A percentile compares a stretch with the other conserved stretches of the same genome.
These are phyloP conservation scores for Daldinia loculata DNA, from an alignment of 495 filamentous ascomycete species.

Conservation along the genomic window DNA sequence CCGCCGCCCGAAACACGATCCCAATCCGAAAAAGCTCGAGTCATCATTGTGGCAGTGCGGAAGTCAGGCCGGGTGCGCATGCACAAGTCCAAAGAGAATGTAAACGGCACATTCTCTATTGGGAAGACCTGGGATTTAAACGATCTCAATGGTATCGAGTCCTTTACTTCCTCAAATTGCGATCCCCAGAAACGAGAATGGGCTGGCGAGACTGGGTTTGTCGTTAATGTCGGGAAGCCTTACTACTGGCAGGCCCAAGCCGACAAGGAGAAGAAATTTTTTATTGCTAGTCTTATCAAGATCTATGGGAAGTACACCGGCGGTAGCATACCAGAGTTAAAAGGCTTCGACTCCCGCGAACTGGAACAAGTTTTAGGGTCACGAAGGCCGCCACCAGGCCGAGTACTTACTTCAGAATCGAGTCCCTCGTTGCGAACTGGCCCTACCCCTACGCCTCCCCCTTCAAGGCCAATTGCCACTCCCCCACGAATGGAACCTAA, in stretches of 20 bases:
- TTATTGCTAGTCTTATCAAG: constrained; percentile 92
- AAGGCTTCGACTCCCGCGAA: constrained; percentile 83
- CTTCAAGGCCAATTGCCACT: constrained; percentile 50
- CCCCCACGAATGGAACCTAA: constrained; percentile 45
- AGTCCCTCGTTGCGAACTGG: constrained; percentile 31
- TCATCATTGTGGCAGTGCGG: constrained; percentile 91
- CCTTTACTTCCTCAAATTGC: constrained; percentile 68
- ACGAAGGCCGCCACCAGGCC: constrained; percentile 45
- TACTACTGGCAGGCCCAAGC: constrained; percentile 97
- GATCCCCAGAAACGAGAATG: constrained; percentile 76
- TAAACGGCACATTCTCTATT: constrained; percentile 92
- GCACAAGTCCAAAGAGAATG: constrained; percentile 96
- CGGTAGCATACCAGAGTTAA: constrained; percentile 78
- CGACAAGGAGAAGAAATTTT: constrained; percentile 96
- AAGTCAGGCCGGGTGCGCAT: constrained; percentile 92
- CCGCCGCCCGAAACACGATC: constrained; percentile 74
- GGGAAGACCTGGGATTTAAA: constrained; percentile 98
- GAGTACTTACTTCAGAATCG: constrained; percentile 48
- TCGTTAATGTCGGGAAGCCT: constrained; percentile 88
- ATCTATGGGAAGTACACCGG: constrained; percentile 96
- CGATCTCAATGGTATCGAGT: constrained; percentile 81
- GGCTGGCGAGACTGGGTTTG: constrained; percentile 83
- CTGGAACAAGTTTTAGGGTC: constrained; percentile 72
- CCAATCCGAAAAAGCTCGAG: constrained; percentile 83
- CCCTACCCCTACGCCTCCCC: constrained; percentile 38